Percentiles rank a stretch among this genome's conserved stretches.
These are phyloP conservation scores for Zoysia japonica DNA, from an alignment of 176 grass and related monocot species.

Conservation along the genomic window DNA sequence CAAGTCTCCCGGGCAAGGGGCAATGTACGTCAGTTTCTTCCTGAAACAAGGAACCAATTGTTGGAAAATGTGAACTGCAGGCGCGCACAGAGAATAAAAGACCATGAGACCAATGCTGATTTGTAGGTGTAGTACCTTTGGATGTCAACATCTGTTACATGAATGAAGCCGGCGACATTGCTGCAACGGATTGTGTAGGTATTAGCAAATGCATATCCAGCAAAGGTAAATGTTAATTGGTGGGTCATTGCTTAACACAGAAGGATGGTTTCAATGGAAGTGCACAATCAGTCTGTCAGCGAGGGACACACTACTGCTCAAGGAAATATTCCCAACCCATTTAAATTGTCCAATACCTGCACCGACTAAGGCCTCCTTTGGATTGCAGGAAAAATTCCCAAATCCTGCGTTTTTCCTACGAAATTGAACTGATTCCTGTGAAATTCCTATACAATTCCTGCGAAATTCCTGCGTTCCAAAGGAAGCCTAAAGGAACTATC, in stretches of 20 bases:
- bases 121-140: constrained; percentile 59
- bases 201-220: constrained; percentile 20
- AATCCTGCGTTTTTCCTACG: too few relatives aligned
- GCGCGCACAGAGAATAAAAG: not conserved
- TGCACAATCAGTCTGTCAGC: not conserved
- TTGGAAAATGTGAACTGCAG: not conserved
- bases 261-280: not conserved
- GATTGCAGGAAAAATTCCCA: too few relatives aligned
- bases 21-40: constrained; percentile 90
- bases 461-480: too few relatives aligned
- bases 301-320: not conserved
- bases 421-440: too few relatives aligned
- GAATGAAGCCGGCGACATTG: constrained; percentile 90
- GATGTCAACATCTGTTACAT: constrained; percentile 92
- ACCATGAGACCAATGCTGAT: not conserved
- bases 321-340: not conserved
- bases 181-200: constrained; percentile 46
- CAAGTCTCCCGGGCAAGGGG: constrained; percentile 76
- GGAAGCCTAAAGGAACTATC: not conserved
- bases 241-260: not conserved
- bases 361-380: too few relatives aligned
- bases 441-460: too few relatives aligned
- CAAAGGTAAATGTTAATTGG: not conserved
- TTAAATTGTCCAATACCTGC: not conserved
- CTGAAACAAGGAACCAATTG: constrained; percentile 43